Evolutionary conservation across 176 grass and related monocot genomes (phyloP).

Genomic region (Chrysopogon serrulatus): DNA sequence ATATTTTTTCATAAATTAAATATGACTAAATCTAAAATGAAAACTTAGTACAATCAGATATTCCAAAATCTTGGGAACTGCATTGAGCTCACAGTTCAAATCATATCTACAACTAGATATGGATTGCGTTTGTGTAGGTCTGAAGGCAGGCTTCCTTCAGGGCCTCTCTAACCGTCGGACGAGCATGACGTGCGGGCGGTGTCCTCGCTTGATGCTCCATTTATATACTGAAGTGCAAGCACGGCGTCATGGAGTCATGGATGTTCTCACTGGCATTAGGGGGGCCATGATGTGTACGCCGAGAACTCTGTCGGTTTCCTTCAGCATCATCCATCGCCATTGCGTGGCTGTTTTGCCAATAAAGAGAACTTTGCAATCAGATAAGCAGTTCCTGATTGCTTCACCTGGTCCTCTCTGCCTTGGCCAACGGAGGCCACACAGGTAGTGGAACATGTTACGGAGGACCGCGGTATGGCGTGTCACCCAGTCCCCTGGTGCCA

Average conservation of each 20-base stretch:
- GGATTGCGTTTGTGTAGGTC: conserved; percentile 70
- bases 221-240: conserved; percentile 82
- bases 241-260: conserved; percentile 79
- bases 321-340: conserved; percentile 82
- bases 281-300: conserved; percentile 90
- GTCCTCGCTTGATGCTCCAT: conserved; percentile 82
- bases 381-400: conserved; percentile 61
- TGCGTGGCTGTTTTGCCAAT: conserved; percentile 72
- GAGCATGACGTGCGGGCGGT: conserved; percentile 76
- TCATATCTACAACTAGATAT: conserved; percentile 61
- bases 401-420: conserved; percentile 90
- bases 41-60: too few species aligned
- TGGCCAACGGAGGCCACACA: conserved; percentile 90
- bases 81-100: too few species aligned
- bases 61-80: too few species aligned
- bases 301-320: conserved; percentile 77
- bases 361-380: conserved; percentile 80
- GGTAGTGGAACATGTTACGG: too few species aligned
- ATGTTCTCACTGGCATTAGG: conserved; percentile 71
- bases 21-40: too few species aligned
- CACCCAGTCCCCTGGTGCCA: too few species aligned
- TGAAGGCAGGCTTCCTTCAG: conserved; percentile 85
- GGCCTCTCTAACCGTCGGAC: conserved; percentile 88
- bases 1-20: too few species aligned
- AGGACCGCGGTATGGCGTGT: too few species aligned